These are phyloP conservation scores for Zoysia matrella DNA, from an alignment of 202 grass and related monocot genomes.

Conservation along the genomic window DNA sequence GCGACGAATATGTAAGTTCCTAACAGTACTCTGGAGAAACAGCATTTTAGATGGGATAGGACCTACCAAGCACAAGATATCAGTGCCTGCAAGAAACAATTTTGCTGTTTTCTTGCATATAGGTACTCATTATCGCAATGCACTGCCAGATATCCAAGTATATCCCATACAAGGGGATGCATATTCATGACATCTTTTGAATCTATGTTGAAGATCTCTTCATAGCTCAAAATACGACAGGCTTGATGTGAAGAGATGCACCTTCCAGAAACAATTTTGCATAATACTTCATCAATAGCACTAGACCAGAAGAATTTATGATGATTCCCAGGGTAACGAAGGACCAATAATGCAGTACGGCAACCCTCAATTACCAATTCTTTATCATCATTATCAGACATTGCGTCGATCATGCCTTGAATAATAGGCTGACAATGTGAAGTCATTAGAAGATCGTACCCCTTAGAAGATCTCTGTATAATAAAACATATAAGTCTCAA, in stretches of 20 bases:
- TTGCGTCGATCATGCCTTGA: constrained; percentile 65
- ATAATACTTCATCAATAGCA: constrained; percentile 68
- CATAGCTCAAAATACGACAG: constrained; percentile 30
- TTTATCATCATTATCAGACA: constrained; percentile 56
- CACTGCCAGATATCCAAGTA: constrained; percentile 69
- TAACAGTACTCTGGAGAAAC: not conserved
- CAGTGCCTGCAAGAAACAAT: constrained; percentile 54
- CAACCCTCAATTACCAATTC: constrained; percentile 68
- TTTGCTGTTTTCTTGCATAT: constrained; percentile 32
- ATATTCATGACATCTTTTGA: constrained; percentile 57
- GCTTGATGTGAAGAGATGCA: constrained; percentile 33
- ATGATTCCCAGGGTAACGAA: constrained; percentile 69
- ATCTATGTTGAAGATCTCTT: constrained; percentile 47
- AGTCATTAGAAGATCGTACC: constrained; percentile 46
- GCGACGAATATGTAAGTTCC: constrained; percentile 12
- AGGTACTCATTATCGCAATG: constrained; percentile 46
- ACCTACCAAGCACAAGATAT: constrained; percentile 93
- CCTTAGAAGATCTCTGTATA: constrained; percentile 69
- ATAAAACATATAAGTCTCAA: constrained; percentile 18
- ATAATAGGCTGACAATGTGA: constrained; percentile 52
- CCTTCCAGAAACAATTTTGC: constrained; percentile 55
- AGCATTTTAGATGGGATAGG: not conserved
- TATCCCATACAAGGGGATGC: constrained; percentile 75
- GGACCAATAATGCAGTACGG: constrained; percentile 59
- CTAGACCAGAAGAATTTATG: constrained; percentile 73